Evolutionary conservation across 2,329 filamentous ascomycete genomes (phyloP), one percentile per base, ranked within the genome.

Genomic region (Didymella lethalis): DNA sequence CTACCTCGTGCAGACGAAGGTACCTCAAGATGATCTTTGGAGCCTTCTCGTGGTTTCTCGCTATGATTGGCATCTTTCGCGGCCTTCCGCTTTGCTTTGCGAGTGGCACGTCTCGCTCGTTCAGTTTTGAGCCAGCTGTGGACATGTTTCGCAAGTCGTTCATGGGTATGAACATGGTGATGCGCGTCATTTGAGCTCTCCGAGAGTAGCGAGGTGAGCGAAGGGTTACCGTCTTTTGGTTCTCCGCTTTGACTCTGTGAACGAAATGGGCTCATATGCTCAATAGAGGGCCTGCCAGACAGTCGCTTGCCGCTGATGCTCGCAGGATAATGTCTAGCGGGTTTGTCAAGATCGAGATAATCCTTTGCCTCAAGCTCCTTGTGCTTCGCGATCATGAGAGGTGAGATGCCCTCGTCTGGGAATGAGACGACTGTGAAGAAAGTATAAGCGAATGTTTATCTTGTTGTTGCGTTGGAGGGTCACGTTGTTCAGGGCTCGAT

Each of bases 91-190:
- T 83, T 71, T 23, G 81, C 76, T 71, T 83, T 86, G 49, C 83
- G 82, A 10, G 82, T 77, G 38, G 84, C 83, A 67, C 87, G 87
- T 75, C 90, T 91, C 31, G 82, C 79, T 71, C 89, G 90, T 78
- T 97, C 93, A 48, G 89, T 86, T 67, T 93, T 87, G 38, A 97
- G 80, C 94, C 94, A 98, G 64, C 91, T 87, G 26, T 86, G 84
- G 14, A 97, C 88, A 72, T 96, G 91, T 20, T 88, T 83, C 28
- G 95, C 78, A 7, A 96, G 71, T 44, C 70, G 70, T 20, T 78
- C 74, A 31, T 76, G 73, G 31, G 63, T 46, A 64, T 75, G 63
- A 11, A 59, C 34, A 25, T 72, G 66, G 10, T 67, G 51, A 7
- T 62, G 50, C 32, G 45, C 59, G 38, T 69, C 65, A 41, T 67